phyloP scores from a whole-genome alignment of 2,329 filamentous ascomycete species.

The Nigrospora oryzae region DNA sequence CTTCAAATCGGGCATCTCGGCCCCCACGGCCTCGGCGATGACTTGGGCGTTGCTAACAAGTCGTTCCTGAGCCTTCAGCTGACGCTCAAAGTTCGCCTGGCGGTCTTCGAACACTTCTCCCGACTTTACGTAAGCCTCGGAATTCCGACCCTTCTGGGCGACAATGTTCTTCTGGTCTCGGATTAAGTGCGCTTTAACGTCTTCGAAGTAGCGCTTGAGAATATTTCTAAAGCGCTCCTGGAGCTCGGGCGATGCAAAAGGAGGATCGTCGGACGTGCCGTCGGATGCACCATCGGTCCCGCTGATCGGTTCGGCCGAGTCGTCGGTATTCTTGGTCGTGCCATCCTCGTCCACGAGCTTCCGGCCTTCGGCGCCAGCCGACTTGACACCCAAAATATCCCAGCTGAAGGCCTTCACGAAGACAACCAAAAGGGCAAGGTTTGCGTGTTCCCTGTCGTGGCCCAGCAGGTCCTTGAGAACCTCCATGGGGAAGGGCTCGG shows the following conservation, averaged over 20 bases:
- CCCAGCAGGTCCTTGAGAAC: constrained; percentile 95
- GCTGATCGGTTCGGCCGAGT: constrained; percentile 40
- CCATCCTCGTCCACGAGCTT: constrained; percentile 81
- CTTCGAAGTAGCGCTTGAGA: constrained; percentile 80
- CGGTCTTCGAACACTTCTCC: constrained; percentile 97
- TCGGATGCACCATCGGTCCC: constrained; percentile 33
- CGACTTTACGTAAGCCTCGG: constrained; percentile 96
- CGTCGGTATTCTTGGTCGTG: constrained; percentile 41
- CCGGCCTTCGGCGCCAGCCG: constrained; percentile 64
- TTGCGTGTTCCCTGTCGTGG: constrained; percentile 85
- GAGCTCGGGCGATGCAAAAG: constrained; percentile 67
- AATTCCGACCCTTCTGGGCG: constrained; percentile 85
- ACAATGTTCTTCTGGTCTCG: constrained; percentile 88
- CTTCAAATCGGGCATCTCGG: constrained; percentile 88
- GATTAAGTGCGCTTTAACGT: constrained; percentile 79
- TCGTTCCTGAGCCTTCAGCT: constrained; percentile 85
- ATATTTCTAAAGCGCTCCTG: constrained; percentile 83
- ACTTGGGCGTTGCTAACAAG: constrained; percentile 84
- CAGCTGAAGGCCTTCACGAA: constrained; percentile 96
- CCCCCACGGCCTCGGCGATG: constrained; percentile 77
- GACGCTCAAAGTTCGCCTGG: constrained; percentile 91
- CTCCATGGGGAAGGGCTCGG: constrained; percentile 91
- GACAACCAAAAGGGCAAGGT: constrained; percentile 82
- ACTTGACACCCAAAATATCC: constrained; percentile 82
- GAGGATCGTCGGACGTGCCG: constrained; percentile 52